These are phyloP conservation scores for Exserohilum rostratum DNA, from an alignment of 2,329 filamentous ascomycete species.

Conservation along the genomic window DNA sequence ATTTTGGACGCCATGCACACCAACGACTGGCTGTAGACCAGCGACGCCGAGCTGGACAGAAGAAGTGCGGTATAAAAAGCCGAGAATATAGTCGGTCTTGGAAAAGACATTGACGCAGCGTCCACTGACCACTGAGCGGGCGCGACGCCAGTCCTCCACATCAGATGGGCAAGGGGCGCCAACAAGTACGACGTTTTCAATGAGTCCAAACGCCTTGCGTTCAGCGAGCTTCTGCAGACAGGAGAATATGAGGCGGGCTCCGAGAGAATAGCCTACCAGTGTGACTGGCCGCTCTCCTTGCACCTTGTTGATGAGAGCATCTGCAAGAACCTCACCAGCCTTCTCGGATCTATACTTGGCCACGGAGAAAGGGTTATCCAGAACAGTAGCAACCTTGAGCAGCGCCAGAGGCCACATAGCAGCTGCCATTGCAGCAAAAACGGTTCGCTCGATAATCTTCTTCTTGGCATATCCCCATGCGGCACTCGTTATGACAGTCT, in stretches of 20 bases:
- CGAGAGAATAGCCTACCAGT: constrained; percentile 80
- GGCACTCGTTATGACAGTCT: constrained; percentile 75
- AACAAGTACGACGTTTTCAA: constrained; percentile 84
- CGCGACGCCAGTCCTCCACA: constrained; percentile 73
- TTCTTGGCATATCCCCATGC: constrained; percentile 80
- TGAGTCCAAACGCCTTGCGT: constrained; percentile 78
- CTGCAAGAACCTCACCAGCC: constrained; percentile 78
- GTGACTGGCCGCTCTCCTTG: constrained; percentile 84
- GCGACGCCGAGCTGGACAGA: constrained; percentile 83
- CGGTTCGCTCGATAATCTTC: constrained; percentile 71
- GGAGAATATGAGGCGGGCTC: constrained; percentile 80
- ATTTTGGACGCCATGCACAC: constrained; percentile 69
- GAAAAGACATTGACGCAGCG: constrained; percentile 88
- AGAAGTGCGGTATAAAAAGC: constrained; percentile 83
- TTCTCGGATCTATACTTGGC: constrained; percentile 79
- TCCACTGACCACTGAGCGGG: constrained; percentile 79
- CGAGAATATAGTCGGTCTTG: constrained; percentile 84
- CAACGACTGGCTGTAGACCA: constrained; percentile 75
- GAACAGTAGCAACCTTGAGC: constrained; percentile 58
- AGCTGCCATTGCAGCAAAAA: constrained; percentile 55
- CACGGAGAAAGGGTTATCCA: constrained; percentile 84
- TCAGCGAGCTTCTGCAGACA: constrained; percentile 79
- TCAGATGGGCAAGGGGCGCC: constrained; percentile 79
- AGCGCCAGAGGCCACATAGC: constrained; percentile 57
- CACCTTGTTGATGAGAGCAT: constrained; percentile 79